phyloP scores from a whole-genome alignment of 2,329 filamentous ascomycete species.

The Reticulascus tulasneorum region DNA sequence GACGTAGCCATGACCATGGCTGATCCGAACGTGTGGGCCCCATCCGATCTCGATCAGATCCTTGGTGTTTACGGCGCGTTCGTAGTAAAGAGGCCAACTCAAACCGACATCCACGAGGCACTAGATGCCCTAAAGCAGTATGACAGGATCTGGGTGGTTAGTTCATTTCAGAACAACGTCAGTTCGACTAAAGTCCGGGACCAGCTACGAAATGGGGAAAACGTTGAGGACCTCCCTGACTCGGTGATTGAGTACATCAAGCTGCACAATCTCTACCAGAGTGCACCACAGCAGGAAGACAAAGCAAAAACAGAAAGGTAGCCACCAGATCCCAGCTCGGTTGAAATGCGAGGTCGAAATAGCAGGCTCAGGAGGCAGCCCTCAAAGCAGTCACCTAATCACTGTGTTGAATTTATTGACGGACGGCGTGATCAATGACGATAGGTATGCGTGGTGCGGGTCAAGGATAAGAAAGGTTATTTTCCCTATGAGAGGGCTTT shows the following conservation, averaged over 20 bases:
- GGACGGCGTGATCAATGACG: too few relatives aligned
- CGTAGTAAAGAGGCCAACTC: slow-evolving; percentile 81
- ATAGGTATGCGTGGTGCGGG: too few relatives aligned
- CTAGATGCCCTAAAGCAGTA: slow-evolving; percentile 76
- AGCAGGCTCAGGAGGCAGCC: too few relatives aligned
- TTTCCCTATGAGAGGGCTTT: too few relatives aligned
- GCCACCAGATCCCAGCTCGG: too few relatives aligned
- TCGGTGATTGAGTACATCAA: slow-evolving; percentile 73
- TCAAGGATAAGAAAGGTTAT: too few relatives aligned
- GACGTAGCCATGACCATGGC: slow-evolving; percentile 74
- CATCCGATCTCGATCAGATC: slow-evolving; percentile 82
- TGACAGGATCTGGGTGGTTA: slow-evolving; percentile 39
- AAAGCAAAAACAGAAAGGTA: background rate
- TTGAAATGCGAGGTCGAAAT: too few relatives aligned
- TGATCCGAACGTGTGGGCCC: slow-evolving; percentile 73
- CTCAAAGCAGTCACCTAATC: too few relatives aligned
- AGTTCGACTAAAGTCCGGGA: slow-evolving; percentile 79
- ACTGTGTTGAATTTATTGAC: too few relatives aligned
- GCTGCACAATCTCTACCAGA: slow-evolving; percentile 58
- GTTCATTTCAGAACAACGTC: slow-evolving; percentile 58
- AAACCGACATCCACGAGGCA: slow-evolving; percentile 85
- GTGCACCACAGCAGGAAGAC: background rate
- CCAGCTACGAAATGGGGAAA: slow-evolving; percentile 69
- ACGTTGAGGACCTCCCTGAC: slow-evolving; percentile 70
- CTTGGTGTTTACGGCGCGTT: slow-evolving; percentile 79